A percentile compares a stretch with the other conserved stretches of the same genome.
phyloP scores from a whole-genome alignment of 192 early-diverging fungal species.

The Ambispora gerdemannii region DNA sequence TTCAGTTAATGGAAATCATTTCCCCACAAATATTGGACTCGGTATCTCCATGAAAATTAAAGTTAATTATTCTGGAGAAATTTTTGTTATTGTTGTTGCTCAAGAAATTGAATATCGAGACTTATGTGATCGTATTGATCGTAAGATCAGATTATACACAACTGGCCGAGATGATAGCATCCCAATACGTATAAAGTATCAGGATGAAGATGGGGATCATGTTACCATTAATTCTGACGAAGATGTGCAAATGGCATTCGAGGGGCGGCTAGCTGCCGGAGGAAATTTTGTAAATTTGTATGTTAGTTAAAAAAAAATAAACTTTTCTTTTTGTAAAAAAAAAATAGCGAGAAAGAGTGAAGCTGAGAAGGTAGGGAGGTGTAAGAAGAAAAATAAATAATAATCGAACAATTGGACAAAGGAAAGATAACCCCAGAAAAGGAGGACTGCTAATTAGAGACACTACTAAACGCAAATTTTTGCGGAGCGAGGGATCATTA shows the following conservation, averaged over 20 bases:
- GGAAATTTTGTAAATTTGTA: conserved; percentile 52
- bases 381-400: neutral
- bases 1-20: conserved; percentile 34
- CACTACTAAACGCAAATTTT: too few species aligned
- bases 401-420: too few species aligned
- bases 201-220: conserved; percentile 92
- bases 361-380: neutral
- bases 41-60: conserved; percentile 73
- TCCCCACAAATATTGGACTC: conserved; percentile 36
- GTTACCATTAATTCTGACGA: conserved; percentile 84
- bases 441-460: too few species aligned
- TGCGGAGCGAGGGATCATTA: too few species aligned
- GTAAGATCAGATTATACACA: conserved; percentile 83
- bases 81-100: conserved; percentile 86
- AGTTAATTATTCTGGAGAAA: conserved; percentile 83
- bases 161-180: conserved; percentile 54
- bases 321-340: too few species aligned
- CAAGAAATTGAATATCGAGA: conserved; percentile 71
- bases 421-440: too few species aligned
- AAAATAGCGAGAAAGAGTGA: neutral
- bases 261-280: conserved; percentile 48
- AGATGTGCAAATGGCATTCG: conserved; percentile 92
- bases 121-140: conserved; percentile 77
- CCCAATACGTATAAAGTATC: conserved; percentile 75
- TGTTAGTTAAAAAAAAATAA: conserved; percentile 48